These are phyloP conservation scores for Clarireedia sp. DNA, from an alignment of 2,329 filamentous ascomycete species.

Conservation along the genomic window DNA sequence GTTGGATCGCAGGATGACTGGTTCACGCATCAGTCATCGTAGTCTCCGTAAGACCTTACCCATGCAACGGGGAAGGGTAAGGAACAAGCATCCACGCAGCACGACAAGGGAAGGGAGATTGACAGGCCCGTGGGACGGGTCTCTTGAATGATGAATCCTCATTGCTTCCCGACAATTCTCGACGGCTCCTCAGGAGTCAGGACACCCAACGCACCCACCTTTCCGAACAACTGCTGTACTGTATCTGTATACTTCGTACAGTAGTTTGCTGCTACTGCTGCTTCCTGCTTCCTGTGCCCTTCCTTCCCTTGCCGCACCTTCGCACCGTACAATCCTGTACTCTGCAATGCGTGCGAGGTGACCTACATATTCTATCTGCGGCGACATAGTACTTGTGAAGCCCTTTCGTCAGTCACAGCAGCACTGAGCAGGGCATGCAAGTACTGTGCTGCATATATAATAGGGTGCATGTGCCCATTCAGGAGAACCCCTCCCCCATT, in stretches of 20 bases:
- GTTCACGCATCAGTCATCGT: background rate
- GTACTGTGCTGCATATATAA: background rate
- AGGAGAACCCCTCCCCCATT: no score
- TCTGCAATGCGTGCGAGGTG: background rate
- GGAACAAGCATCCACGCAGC: background rate
- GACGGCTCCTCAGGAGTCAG: no score
- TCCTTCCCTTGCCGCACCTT: background rate
- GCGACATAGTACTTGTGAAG: background rate
- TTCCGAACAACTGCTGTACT: no score
- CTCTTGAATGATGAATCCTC: no score
- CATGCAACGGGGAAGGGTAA: background rate
- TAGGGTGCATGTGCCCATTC: no score
- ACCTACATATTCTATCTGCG: background rate
- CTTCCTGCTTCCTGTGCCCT: background rate
- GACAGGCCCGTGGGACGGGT: background rate
- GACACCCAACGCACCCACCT: no score
- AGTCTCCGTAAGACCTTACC: background rate
- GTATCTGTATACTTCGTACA: no score
- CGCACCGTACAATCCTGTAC: background rate
- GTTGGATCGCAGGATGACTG: constrained; percentile 1
- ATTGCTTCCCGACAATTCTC: no score
- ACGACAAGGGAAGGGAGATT: background rate
- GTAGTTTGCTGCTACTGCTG: background rate
- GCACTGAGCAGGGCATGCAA: background rate
- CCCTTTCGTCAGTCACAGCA: background rate